These are phyloP conservation scores for Isatis tinctoria DNA, from an alignment of 345 rosid species.

Conservation along the genomic window DNA sequence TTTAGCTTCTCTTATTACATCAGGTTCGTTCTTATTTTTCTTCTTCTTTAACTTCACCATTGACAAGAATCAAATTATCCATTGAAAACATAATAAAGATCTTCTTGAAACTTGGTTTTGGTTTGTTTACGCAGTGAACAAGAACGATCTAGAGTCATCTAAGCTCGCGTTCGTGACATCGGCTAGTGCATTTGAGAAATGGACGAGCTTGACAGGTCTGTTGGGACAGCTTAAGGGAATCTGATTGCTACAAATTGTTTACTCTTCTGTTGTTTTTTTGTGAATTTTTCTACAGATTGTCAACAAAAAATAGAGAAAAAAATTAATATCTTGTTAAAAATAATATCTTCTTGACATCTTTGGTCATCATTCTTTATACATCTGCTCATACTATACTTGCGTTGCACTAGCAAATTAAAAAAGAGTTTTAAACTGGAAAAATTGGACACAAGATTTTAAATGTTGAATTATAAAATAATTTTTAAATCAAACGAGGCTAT, in stretches of 20 bases:
- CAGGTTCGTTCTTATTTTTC: slow-evolving; percentile 45
- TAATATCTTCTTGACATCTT: not conserved
- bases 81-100: not conserved
- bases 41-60: not conserved
- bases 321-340: not conserved
- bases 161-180: slow-evolving; percentile 71
- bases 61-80: not conserved
- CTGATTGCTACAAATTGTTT: slow-evolving; percentile 23
- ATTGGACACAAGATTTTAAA: not conserved
- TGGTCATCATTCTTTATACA: slow-evolving; percentile 7
- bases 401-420: not conserved
- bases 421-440: too few relatives aligned
- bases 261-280: not conserved
- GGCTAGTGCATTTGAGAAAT: slow-evolving; percentile 79
- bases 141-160: slow-evolving; percentile 72
- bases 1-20: slow-evolving; percentile 68
- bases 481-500: not conserved
- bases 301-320: not conserved
- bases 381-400: not conserved
- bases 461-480: not conserved
- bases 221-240: slow-evolving; percentile 66
- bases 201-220: slow-evolving; percentile 71
- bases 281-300: slow-evolving; percentile 3
- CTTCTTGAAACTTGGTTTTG: not conserved
- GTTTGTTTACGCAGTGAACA: slow-evolving; percentile 43